Evolutionary conservation across 495 filamentous ascomycete genomes (phyloP).

Genomic region (Hypoxylon fragiforme): DNA sequence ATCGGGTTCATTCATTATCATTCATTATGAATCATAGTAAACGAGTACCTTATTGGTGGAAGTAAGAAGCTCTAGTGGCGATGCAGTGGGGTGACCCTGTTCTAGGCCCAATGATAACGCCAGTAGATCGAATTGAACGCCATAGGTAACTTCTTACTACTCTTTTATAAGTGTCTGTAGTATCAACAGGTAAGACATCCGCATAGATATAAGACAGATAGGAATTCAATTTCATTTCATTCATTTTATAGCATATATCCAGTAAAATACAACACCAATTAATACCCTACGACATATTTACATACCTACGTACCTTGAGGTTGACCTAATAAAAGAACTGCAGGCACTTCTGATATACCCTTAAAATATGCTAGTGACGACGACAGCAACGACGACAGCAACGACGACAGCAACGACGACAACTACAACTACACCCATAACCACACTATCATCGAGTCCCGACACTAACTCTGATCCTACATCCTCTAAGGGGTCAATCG

Average conservation of each 20-base stretch:
- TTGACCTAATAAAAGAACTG: not conserved
- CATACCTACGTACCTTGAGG: constrained; percentile 1
- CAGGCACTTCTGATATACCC: constrained; percentile 1
- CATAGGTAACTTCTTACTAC: not conserved
- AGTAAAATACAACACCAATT: constrained; percentile 8
- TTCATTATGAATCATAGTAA: constrained; percentile 29
- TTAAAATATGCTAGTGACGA: constrained; percentile 24
- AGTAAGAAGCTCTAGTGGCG: not conserved
- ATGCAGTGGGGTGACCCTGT: not conserved
- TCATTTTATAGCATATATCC: not conserved
- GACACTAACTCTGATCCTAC: constrained; percentile 6
- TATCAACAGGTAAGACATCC: no score
- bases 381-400: constrained; percentile 20
- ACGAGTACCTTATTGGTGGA: constrained; percentile 17
- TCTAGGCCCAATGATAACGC: not conserved
- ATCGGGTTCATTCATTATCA: no score
- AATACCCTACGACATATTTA: no score
- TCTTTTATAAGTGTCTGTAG: no score
- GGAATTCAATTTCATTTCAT: not conserved
- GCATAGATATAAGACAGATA: constrained; percentile 4
- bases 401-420: constrained; percentile 13
- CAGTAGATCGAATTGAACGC: not conserved
- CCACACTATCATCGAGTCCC: constrained; percentile 8
- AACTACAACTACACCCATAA: constrained; percentile 15
- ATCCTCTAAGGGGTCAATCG: constrained; percentile 6